phyloP scores from a whole-genome alignment of 2,329 filamentous ascomycete genomes.

The Aspergillus ibericus region DNA sequence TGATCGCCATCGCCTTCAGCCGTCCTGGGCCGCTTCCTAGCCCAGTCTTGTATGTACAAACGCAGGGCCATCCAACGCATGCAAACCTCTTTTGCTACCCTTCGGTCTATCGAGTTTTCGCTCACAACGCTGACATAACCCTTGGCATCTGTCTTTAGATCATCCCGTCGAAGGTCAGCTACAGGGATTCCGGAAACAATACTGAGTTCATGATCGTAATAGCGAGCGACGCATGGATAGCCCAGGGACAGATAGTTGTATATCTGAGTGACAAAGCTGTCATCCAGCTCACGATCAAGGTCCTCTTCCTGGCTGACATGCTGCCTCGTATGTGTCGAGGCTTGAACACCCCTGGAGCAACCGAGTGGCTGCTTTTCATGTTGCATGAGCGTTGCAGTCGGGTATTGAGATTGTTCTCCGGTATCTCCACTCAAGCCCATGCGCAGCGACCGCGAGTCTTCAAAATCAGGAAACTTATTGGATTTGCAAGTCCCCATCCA shows the following conservation, averaged over 20 bases:
- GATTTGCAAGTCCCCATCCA: slow-evolving; percentile 45
- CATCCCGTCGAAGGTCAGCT: slow-evolving; percentile 69
- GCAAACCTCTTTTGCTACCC: slow-evolving; percentile 54
- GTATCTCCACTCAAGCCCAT: slow-evolving; percentile 21
- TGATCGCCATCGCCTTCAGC: slow-evolving; percentile 54
- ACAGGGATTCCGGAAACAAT: slow-evolving; percentile 73
- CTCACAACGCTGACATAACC: slow-evolving; percentile 66
- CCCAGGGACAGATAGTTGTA: slow-evolving; percentile 96
- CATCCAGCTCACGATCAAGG: slow-evolving; percentile 69
- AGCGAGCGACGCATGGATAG: slow-evolving; percentile 79
- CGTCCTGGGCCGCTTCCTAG: slow-evolving; percentile 77
- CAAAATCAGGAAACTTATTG: slow-evolving; percentile 14
- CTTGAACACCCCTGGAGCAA: neutral
- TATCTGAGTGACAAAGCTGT: slow-evolving; percentile 87
- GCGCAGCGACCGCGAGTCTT: slow-evolving; percentile 18
- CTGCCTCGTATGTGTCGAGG: neutral
- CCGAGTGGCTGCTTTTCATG: neutral
- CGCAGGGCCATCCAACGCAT: slow-evolving; percentile 81
- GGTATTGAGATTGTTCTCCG: neutral
- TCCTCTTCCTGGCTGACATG: slow-evolving; percentile 39
- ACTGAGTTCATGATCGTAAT: slow-evolving; percentile 80
- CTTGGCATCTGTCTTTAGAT: slow-evolving; percentile 63
- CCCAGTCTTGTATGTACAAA: slow-evolving; percentile 86
- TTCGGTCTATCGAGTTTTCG: slow-evolving; percentile 46
- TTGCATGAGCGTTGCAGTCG: neutral